These are phyloP conservation scores for Phytophthora macrochlamydospora DNA, from an alignment of 352 stramenopile genomes.

Conservation along the genomic window DNA sequence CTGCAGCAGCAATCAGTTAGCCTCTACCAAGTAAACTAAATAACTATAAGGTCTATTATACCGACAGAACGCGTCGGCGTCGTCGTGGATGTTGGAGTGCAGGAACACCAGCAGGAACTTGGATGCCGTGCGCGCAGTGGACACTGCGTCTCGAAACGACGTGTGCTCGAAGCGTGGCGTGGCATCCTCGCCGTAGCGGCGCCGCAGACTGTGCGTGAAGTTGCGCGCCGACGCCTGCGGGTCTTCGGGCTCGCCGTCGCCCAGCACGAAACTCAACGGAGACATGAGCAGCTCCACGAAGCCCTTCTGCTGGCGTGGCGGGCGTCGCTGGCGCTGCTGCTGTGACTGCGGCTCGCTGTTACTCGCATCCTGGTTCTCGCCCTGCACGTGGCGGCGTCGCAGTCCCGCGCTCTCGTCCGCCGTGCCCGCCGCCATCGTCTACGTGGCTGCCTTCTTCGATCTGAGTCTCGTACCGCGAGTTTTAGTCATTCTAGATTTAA, in stretches of 20 bases:
- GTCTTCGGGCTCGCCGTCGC: conserved; percentile 71
- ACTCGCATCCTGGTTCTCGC: conserved; percentile 4
- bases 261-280: conserved; percentile 73
- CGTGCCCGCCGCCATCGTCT: conserved; percentile 24
- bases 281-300: conserved; percentile 82
- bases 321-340: conserved; percentile 8
- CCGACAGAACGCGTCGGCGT: conserved; percentile 76
- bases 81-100: conserved; percentile 86
- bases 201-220: conserved; percentile 61
- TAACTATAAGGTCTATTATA: conserved; percentile 5
- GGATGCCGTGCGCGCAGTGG: conserved; percentile 71
- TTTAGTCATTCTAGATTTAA: conserved; percentile 3
- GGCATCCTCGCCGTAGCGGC: conserved; percentile 53
- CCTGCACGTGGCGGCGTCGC: conserved; percentile 42
- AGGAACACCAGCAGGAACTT: conserved; percentile 88
- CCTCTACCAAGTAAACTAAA: background rate
- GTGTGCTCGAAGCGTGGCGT: conserved; percentile 81
- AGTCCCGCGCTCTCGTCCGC: conserved; percentile 24
- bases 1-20: conserved; percentile 23
- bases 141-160: conserved; percentile 84
- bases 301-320: conserved; percentile 44
- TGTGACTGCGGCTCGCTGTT: conserved; percentile 1
- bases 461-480: conserved; percentile 1
- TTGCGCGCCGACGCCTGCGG: conserved; percentile 59
- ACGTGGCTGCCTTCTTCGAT: conserved; percentile 9